Evolutionary conservation across 225 moss, liverwort and hornwort genomes (phyloP).

Genomic region (Anthoceros angustus): DNA sequence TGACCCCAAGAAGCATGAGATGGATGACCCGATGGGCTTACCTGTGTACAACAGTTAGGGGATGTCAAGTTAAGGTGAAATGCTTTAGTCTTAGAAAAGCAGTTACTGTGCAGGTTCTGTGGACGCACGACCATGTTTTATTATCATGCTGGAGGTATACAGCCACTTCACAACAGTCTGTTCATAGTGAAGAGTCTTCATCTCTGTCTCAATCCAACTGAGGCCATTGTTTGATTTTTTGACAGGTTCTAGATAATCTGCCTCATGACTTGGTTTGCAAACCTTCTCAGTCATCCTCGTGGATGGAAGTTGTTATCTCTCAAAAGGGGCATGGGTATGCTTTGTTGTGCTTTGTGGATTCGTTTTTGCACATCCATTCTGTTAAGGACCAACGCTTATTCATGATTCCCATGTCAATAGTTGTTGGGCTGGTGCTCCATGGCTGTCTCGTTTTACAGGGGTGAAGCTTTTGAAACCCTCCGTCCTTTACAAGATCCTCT

Average conservation of each 20-base stretch:
- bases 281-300: slow-evolving; percentile 38
- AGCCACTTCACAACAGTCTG: neutral
- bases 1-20: neutral
- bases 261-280: slow-evolving; percentile 79
- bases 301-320: slow-evolving; percentile 68
- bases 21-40: too few relatives aligned
- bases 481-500: slow-evolving; percentile 54
- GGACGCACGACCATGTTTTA: slow-evolving; percentile 43
- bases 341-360: neutral
- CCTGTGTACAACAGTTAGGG: neutral
- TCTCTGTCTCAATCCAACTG: neutral
- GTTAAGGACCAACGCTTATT: slow-evolving; percentile 5
- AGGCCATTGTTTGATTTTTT: slow-evolving; percentile 1
- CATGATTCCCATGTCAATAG: neutral
- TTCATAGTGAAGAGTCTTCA: neutral
- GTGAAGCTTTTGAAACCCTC: slow-evolving; percentile 30
- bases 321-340: slow-evolving; percentile 31
- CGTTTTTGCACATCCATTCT: neutral
- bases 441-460: slow-evolving; percentile 16
- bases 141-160: slow-evolving; percentile 88
- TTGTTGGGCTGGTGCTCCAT: neutral
- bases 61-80: neutral
- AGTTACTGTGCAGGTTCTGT: slow-evolving; percentile 50
- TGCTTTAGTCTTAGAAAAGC: neutral
- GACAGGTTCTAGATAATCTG: slow-evolving; percentile 92